Conservation (phyloP, 352 stramenopile genomes). For the Pythium folliculosum region DNA sequence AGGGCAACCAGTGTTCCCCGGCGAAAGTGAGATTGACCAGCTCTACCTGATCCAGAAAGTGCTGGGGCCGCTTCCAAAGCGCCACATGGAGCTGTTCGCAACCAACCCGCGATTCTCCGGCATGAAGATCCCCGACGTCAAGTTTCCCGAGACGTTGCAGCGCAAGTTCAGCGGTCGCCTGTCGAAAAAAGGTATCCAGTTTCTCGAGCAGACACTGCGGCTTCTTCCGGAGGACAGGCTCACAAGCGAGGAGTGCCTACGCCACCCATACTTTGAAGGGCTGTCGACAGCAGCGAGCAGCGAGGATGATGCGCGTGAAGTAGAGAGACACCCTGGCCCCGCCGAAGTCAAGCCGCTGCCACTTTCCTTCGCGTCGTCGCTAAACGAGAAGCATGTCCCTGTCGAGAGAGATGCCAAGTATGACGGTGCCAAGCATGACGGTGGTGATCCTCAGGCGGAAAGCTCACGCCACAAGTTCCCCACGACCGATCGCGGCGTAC, state of each 20-base stretch:
- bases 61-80: constrained; percentile 94
- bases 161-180: constrained; percentile 90
- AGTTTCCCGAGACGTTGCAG: constrained; percentile 89
- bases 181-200: constrained; percentile 79
- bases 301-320: background rate
- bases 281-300: constrained; percentile 16
- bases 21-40: constrained; percentile 99
- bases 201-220: constrained; percentile 79
- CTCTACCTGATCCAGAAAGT: constrained; percentile 99
- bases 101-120: constrained; percentile 91
- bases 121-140: constrained; percentile 93
- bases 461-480: constrained; percentile 12
- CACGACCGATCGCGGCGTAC: constrained; percentile 8
- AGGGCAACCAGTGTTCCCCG: constrained; percentile 97
- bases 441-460: background rate
- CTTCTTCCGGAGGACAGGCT: constrained; percentile 78
- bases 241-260: constrained; percentile 72
- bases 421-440: constrained; percentile 18
- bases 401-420: background rate
- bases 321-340: background rate
- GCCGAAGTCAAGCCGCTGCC: constrained; percentile 29
- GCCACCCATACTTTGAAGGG: constrained; percentile 90
- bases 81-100: constrained; percentile 92
- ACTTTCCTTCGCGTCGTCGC: constrained; percentile 11
- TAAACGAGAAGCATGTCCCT: constrained; percentile 6